A percentile compares a stretch with the other conserved stretches of the same genome.
phyloP scores from a whole-genome alignment of 345 rosid species.

The Hibiscus mutabilis region DNA sequence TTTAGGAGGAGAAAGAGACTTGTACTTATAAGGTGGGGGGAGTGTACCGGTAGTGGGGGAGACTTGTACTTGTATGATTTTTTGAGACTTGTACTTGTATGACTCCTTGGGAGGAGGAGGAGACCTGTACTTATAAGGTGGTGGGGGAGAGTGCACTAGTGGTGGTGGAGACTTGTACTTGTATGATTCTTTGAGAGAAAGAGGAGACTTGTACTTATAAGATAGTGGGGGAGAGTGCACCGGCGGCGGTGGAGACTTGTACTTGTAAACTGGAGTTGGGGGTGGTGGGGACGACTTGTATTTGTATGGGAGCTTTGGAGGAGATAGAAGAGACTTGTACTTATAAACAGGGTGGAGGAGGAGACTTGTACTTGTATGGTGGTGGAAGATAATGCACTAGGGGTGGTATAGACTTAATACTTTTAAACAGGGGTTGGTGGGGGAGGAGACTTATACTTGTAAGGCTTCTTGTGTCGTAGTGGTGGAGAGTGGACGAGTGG shows the following conservation, averaged over 20 bases:
- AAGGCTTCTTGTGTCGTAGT: neutral
- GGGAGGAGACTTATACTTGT: conserved; percentile 24
- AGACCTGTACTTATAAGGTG: neutral
- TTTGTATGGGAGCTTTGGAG: conserved; percentile 10
- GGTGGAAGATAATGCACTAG: conserved; percentile 6
- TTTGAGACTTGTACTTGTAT: neutral
- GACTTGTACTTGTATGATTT: neutral
- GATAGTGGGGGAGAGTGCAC: no score
- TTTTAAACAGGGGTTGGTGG: conserved; percentile 19
- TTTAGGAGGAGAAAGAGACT: neutral
- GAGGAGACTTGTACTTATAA: conserved; percentile 1
- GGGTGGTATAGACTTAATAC: neutral
- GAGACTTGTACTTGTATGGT: conserved; percentile 18
- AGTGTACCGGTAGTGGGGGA: neutral
- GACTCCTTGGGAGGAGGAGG: neutral
- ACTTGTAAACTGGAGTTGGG: neutral
- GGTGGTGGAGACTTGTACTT: neutral
- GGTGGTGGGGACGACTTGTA: conserved; percentile 31
- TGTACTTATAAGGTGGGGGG: neutral
- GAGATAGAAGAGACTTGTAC: neutral
- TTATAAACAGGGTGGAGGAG: conserved; percentile 18
- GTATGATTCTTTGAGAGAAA: neutral
- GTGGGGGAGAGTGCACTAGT: neutral
- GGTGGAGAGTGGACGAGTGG: conserved; percentile 2
- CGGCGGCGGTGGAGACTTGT: neutral